Conservation (phyloP, 768 basidiomycete genomes). For the Cystobasidium ongulense region DNA sequence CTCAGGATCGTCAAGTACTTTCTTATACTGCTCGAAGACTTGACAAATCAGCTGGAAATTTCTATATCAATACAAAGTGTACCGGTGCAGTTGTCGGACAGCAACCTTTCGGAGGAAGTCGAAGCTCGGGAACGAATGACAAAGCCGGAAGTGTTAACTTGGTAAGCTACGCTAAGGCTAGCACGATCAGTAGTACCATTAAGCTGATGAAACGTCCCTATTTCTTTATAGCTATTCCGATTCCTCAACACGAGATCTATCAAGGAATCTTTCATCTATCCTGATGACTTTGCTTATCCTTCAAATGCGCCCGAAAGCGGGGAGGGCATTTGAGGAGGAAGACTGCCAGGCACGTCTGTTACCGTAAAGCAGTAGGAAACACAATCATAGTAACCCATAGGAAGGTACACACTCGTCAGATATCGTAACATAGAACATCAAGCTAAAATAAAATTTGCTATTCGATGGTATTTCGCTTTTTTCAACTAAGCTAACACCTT, state of each 20-base stretch:
- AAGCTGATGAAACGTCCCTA: neutral
- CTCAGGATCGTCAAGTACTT: conserved; percentile 24
- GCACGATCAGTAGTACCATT: neutral
- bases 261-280: conserved; percentile 88
- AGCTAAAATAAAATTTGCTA: too few relatives aligned
- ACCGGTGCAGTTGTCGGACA: neutral
- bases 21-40: conserved; percentile 28
- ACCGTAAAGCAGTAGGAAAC: too few relatives aligned
- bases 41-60: conserved; percentile 63
- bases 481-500: too few relatives aligned
- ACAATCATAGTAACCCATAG: too few relatives aligned
- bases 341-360: too few relatives aligned
- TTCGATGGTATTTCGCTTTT: too few relatives aligned
- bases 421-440: too few relatives aligned
- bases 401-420: too few relatives aligned
- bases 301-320: conserved; percentile 53
- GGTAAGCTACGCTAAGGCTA: conserved; percentile 53
- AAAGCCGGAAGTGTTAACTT: conserved; percentile 75
- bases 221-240: conserved; percentile 7
- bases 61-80: conserved; percentile 51
- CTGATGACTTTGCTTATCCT: conserved; percentile 75
- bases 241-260: conserved; percentile 83
- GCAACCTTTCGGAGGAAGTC: conserved; percentile 84
- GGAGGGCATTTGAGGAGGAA: neutral
- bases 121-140: conserved; percentile 89